Evolutionary conservation across 257 asterid species (phyloP), one percentile per base, ranked within the genome.

Genomic region (Plantago ovata): DNA sequence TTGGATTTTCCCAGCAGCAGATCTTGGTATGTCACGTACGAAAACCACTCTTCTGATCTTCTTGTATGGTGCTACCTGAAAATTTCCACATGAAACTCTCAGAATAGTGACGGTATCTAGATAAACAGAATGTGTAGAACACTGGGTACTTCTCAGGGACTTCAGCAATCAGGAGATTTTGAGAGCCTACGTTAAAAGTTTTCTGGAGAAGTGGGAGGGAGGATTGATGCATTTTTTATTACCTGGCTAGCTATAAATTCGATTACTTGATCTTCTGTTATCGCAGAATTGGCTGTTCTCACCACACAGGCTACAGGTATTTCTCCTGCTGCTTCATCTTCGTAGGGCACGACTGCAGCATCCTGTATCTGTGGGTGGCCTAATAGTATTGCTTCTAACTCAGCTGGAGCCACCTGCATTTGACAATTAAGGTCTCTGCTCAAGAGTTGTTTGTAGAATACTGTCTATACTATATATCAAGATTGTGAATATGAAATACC

Each of bases 361-460:
- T 87, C 96, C 3, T 69, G 75, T 72, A 87, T 80, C 6, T 69
- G 58, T 15, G 83, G 82, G 67, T 87, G 94, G 56, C 78, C 81
- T 61, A 71, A 38, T 41, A 87, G 71, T 63, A 79, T 68, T 66
- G 96, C 96, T 72, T 87, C 96, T 56, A 87, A 61, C 76, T 87
- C 94, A 64, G 96, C 94, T 38, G 94, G 96, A 69, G 96, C 96
- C 54, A 82, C 94, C 89, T 87, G 80, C 72, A 69, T 64, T n/a
- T 63, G 32, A 9, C 16, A 11, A 49, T 3, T 12, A 12, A 50
- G 16, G 1, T 3, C 12, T 13, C 18, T 20, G 16, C 36, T 49
- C 36, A 28, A 28, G 36, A 28, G 36, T 28, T 3, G n/a, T n/a
- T n/a, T n/a, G 7, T 28, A 28, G 7, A 28, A 28, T 28, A 3